phyloP scores from a whole-genome alignment of 2,329 filamentous ascomycete genomes.

The Ophiostoma fasciatum region DNA sequence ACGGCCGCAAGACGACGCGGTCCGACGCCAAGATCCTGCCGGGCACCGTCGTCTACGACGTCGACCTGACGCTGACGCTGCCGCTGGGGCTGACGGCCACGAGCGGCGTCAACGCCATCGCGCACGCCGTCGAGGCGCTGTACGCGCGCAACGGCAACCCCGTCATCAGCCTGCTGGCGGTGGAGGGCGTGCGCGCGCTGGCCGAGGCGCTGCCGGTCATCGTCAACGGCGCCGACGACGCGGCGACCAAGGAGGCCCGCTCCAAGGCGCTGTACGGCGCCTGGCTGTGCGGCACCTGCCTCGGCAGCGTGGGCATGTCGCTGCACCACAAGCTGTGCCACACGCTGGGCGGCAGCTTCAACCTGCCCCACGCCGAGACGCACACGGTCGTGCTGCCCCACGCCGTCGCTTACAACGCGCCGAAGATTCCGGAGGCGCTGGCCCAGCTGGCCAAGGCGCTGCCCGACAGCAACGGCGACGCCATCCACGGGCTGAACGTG shows the following conservation, averaged over 20 bases:
- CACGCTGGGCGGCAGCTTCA: conserved; percentile 46
- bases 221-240: conserved; percentile 15
- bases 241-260: conserved; percentile 29
- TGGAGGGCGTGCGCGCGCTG: conserved; percentile 40
- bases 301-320: conserved; percentile 46
- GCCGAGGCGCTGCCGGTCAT: conserved; percentile 38
- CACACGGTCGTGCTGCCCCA: conserved; percentile 50
- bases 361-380: conserved; percentile 50
- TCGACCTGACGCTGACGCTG: conserved; percentile 45
- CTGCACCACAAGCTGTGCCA: conserved; percentile 57
- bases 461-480: conserved; percentile 42
- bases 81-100: conserved; percentile 36
- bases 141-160: conserved; percentile 49
- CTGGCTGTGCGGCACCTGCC: conserved; percentile 47
- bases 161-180: conserved; percentile 40
- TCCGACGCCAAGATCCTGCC: conserved; percentile 45
- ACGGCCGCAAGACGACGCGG: conserved; percentile 42
- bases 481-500: conserved; percentile 40
- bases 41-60: conserved; percentile 48
- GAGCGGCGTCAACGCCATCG: conserved; percentile 51
- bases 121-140: conserved; percentile 49
- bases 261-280: conserved; percentile 47
- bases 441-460: conserved; percentile 34
- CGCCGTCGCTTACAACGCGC: conserved; percentile 47
- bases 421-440: conserved; percentile 36